A percentile compares a stretch with the other conserved stretches of the same genome.
Evolutionary conservation across 192 early-diverging fungal genomes (phyloP).

Genomic region (Mortierella alpina): DNA sequence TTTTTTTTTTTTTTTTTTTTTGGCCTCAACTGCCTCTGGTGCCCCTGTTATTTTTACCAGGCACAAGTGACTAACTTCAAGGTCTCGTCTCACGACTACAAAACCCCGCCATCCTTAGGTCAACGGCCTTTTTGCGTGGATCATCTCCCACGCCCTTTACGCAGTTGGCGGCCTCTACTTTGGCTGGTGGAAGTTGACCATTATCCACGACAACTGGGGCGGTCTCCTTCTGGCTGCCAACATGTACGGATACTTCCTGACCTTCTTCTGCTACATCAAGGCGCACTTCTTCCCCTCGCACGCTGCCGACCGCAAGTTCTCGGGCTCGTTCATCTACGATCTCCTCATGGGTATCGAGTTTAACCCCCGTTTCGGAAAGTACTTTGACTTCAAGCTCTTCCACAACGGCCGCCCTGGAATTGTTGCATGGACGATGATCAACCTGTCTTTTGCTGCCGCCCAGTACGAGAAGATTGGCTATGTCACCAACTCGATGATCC

Average conservation of each 20-base stretch:
- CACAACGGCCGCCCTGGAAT: conserved; percentile 88
- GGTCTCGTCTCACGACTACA: not conserved
- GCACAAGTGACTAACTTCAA: not conserved
- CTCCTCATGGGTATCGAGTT: conserved; percentile 86
- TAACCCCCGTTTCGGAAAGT: conserved; percentile 81
- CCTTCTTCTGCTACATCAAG: conserved; percentile 77
- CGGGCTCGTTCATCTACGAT: conserved; percentile 78
- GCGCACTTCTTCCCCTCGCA: conserved; percentile 78
- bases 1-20: not conserved
- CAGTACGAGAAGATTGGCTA: conserved; percentile 79
- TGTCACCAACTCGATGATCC: conserved; percentile 85
- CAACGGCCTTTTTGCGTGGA: conserved; percentile 81
- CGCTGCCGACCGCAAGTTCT: conserved; percentile 82
- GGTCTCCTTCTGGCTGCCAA: conserved; percentile 77
- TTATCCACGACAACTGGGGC: conserved; percentile 84
- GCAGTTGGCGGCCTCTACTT: conserved; percentile 70
- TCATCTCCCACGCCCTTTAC: conserved; percentile 75
- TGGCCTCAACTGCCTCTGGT: not conserved
- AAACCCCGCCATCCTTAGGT: conserved; percentile 55
- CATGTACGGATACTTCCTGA: conserved; percentile 81
- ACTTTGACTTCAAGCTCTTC: conserved; percentile 86
- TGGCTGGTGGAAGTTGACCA: conserved; percentile 70
- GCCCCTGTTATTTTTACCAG: not conserved
- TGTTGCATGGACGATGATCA: conserved; percentile 87
- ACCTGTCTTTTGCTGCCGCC: conserved; percentile 80